Evolutionary conservation across 306 rosid genomes (phyloP).

Genomic region (Gleditsia sinensis): DNA sequence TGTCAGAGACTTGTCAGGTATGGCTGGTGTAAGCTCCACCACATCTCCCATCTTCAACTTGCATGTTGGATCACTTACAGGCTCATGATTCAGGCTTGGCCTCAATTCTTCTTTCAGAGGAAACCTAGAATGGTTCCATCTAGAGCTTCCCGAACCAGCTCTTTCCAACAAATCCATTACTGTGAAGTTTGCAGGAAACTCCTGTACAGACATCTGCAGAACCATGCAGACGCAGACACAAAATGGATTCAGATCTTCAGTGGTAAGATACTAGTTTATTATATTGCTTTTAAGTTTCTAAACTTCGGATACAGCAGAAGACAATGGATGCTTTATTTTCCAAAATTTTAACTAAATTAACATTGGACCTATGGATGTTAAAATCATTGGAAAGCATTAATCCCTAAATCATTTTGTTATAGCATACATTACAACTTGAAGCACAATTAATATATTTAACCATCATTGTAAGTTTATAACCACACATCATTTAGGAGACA

Average conservation of each 20-base stretch:
- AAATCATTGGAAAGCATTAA: not conserved
- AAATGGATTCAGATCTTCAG: not conserved
- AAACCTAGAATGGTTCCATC: constrained; percentile 68
- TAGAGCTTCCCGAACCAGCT: constrained; percentile 67
- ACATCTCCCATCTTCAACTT: constrained; percentile 96
- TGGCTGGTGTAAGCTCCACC: constrained; percentile 82
- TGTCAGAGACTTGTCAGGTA: constrained; percentile 70
- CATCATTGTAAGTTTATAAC: too few relatives aligned
- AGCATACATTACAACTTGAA: not conserved
- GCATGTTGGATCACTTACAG: constrained; percentile 70
- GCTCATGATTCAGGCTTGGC: constrained; percentile 78
- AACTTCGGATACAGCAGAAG: not conserved
- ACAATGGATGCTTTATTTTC: constrained; percentile 3
- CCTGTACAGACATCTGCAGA: constrained; percentile 97
- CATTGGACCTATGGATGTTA: not conserved
- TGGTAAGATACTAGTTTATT: constrained; percentile 10
- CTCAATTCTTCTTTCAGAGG: constrained; percentile 90
- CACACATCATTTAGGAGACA: not conserved
- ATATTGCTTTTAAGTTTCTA: too few relatives aligned
- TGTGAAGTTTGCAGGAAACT: constrained; percentile 72
- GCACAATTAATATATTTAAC: not conserved
- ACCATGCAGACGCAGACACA: constrained; percentile 5
- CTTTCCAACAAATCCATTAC: constrained; percentile 72
- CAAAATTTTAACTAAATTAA: not conserved
- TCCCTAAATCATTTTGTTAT: not conserved